Evolutionary conservation across 306 rosid species (phyloP).

Genomic region (Abrus pulchellus): DNA sequence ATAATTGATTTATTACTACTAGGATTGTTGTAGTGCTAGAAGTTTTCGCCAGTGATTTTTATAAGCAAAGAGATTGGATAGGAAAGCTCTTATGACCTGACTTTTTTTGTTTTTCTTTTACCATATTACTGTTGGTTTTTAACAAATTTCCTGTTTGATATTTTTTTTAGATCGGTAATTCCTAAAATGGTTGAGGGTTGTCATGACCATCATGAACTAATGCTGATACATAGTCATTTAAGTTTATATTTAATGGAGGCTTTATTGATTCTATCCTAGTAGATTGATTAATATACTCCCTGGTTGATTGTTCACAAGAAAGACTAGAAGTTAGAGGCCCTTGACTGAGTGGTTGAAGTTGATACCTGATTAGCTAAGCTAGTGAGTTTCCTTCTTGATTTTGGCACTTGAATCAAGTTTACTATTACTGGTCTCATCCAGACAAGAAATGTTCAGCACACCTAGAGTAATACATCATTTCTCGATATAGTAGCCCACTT

Average conservation of each 20-base stretch:
- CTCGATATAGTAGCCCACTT: neutral
- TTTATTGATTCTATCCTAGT: neutral
- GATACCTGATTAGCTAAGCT: constrained; percentile 13
- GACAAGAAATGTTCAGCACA: neutral
- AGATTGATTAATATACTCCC: neutral
- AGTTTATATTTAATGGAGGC: neutral
- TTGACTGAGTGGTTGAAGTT: constrained; percentile 23
- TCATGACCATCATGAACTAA: neutral
- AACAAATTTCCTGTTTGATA: neutral
- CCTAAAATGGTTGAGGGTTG: too few species aligned
- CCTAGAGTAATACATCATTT: neutral
- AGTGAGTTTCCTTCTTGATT: neutral
- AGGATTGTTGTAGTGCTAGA: constrained; percentile 1
- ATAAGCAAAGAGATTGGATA: neutral
- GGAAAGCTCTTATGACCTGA: too few species aligned
- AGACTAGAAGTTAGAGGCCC: neutral
- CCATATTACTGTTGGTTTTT: neutral
- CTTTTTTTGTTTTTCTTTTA: too few species aligned
- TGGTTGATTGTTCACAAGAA: neutral
- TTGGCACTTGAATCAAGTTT: constrained; percentile 36
- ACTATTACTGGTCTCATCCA: neutral
- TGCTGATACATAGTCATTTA: neutral
- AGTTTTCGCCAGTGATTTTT: neutral
- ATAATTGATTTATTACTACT: neutral
- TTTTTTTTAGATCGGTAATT: neutral